Conservation (phyloP, 2,329 filamentous ascomycete species). For the Talaromyces sp. region DNA sequence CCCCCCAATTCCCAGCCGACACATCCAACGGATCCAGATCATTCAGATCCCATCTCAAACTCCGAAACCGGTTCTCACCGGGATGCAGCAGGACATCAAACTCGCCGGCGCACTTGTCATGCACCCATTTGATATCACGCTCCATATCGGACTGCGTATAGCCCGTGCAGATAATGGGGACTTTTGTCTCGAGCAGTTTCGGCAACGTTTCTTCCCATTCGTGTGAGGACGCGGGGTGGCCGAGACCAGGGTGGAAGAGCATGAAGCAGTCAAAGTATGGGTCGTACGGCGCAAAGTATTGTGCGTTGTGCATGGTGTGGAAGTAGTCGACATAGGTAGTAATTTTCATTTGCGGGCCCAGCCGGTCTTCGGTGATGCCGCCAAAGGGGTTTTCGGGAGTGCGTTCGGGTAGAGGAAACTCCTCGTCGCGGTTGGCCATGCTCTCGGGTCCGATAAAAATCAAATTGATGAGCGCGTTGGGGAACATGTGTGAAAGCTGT, state of each 20-base stretch:
- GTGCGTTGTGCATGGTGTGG: conserved; percentile 87
- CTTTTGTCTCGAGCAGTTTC: conserved; percentile 86
- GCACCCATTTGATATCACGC: conserved; percentile 83
- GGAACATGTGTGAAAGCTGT: conserved; percentile 90
- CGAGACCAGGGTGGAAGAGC: conserved; percentile 92
- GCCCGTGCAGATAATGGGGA: conserved; percentile 87
- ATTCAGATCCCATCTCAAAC: conserved; percentile 93
- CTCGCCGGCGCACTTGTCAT: conserved; percentile 78
- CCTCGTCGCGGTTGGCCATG: conserved; percentile 88
- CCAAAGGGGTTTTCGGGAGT: conserved; percentile 86
- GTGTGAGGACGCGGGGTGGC: conserved; percentile 85
- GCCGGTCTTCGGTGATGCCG: conserved; percentile 84
- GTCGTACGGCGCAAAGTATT: conserved; percentile 88
- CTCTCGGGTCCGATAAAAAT: conserved; percentile 94
- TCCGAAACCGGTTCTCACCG: conserved; percentile 89
- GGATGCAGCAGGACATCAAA: conserved; percentile 89
- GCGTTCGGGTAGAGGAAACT: conserved; percentile 83
- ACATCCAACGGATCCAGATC: conserved; percentile 91
- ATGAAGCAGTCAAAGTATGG: conserved; percentile 98
- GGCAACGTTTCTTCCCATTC: conserved; percentile 93
- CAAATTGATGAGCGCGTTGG: conserved; percentile 80
- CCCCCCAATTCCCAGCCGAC: conserved; percentile 92
- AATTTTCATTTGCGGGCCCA: conserved; percentile 88
- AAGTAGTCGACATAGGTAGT: conserved; percentile 98
- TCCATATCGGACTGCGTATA: conserved; percentile 96